Evolutionary conservation across 139 green algal species (phyloP).

Genomic region (Spirogloea muscicola): DNA sequence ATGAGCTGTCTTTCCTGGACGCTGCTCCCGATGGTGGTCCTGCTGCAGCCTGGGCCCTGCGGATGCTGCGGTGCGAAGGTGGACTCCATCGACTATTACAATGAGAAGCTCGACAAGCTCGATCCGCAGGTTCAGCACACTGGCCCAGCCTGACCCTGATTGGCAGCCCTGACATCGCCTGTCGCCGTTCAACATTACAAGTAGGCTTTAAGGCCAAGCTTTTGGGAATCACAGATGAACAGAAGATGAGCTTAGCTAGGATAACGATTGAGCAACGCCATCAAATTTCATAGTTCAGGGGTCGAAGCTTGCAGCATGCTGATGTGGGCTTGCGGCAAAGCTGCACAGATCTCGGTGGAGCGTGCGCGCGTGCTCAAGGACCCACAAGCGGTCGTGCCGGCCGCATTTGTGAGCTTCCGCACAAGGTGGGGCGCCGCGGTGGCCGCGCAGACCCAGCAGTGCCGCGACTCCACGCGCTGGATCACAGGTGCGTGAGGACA

Average conservation of each 20-base stretch:
- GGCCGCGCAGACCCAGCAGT: slow-evolving; percentile 41
- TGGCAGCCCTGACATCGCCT: too few species aligned
- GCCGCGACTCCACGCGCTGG: slow-evolving; percentile 14
- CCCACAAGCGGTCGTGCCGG: slow-evolving; percentile 22
- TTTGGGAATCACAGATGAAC: too few species aligned
- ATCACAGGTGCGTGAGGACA: too few species aligned
- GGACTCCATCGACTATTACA: slow-evolving; percentile 17
- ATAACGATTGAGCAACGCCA: too few species aligned
- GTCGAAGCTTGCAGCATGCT: too few species aligned
- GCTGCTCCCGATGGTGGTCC: too few species aligned
- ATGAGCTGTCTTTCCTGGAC: too few species aligned
- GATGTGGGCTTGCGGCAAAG: too few species aligned
- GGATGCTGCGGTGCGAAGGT: slow-evolving; percentile 2
- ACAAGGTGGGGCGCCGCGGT: slow-evolving; percentile 38
- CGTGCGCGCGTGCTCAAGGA: slow-evolving; percentile 15
- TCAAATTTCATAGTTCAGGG: too few species aligned
- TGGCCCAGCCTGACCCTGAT: neutral
- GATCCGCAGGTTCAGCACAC: slow-evolving; percentile 16
- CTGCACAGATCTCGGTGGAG: slow-evolving; percentile 29
- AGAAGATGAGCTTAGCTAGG: too few species aligned
- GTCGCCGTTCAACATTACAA: too few species aligned
- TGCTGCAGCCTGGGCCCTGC: slow-evolving; percentile 2
- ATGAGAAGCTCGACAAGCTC: neutral
- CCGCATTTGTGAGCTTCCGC: slow-evolving; percentile 38
- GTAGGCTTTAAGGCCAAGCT: too few species aligned